Evolutionary conservation across 2,329 filamentous ascomycete species (phyloP), one percentile per base, ranked within the genome.

Genomic region (Xenosphaeropsis pyriputrescens): DNA sequence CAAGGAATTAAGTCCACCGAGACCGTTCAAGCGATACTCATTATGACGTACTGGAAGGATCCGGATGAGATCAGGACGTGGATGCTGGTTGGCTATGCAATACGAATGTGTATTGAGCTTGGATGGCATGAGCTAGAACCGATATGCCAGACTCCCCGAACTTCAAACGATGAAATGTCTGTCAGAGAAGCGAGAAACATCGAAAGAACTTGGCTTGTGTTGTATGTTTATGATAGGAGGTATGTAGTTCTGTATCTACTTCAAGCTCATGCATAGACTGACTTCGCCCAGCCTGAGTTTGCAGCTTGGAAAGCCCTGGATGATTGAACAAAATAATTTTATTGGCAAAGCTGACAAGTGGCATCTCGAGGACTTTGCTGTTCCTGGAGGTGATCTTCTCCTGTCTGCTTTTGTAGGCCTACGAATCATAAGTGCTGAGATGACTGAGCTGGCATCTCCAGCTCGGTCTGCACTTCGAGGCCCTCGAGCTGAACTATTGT

Each of bases 211-310:
- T 61, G 58, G 58, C 49, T 58, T 26, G 47, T 61, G 9, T 35
- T 61, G 7, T 61, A 61, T 44, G 54, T 61, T 0, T 62, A 61
- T 41, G 58, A 61, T 41, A 47, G 57, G 38, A 60, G 58, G 58
- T 59, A 45, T 29, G 49, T 39, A 3, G 3, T 26, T 26, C 18
- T 12, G 6, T 7, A 4, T 29, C 13, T 19, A 4, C 17, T 11
- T 4, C 11, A 7, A 8, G 14, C 13, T 15, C n/a, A 35, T 15
- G 22, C 13, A 29, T 17, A 12, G 17, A 17, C 12, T 29, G 9
- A 38, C 22, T 11, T 6, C 15, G 17, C 5, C 16, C 18, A 62
- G 59, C 37, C 53, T 62, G 32, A 62, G 59, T 32, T 38, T 62
- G 4, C 60, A 63, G 40, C 53, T 58, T 1, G 60, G 59, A 4